Base-by-base conservation (phyloP, 805 yeast genomes). In the Jamesozyma piceae region DNA sequence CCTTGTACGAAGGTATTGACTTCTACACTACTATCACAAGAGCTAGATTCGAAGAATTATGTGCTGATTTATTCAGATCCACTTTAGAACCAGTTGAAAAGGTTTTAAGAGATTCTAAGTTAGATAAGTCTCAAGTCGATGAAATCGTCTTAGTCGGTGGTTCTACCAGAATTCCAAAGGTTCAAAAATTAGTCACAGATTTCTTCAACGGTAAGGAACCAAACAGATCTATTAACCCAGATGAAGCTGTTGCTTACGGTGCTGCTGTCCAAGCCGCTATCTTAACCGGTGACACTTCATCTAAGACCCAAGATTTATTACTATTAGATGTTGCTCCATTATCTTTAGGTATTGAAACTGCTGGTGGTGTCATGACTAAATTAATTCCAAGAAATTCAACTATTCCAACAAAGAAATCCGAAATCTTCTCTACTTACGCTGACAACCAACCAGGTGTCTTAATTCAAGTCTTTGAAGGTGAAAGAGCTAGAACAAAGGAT, bases 281-380 rank as follows among this genome's bases (percentile, higher is more conserved):
- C 65, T 79, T 89, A 67, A 80, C 97, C 52, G 97, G 97, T 76
- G 97, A 89, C 72, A 78, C 92, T 57, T 88, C 97, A 39, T 84
- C 95, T 52, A 89, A 89, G 86, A 90, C 97, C 54, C 96, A 90
- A 75, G 97, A 89, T 68, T 75, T 89, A 68, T 78, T 92, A 67
- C 80, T 90, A 66, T 82, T 92, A 68, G 98, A 90, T 80, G 98
- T 90, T 70, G 95, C 97, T 67, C 97, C 98, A 70, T 80, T 90
- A 67, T 89, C 97, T 48, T 71, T 90, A 62, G 98, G 98, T 82
- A 90, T 90, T 71, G 97, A 90, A 77, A 90, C 97, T 62, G 95
- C 97, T 67, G 97, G 98, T 80, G 97, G 97, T 82, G 92, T 89
- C 72, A 89, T 90, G 95, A 89, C 97, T 71, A 87, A 87, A 74